Evolutionary conservation across 2,329 filamentous ascomycete species (phyloP), one percentile per base, ranked within the genome.

Genomic region (Aureobasidium sp.): DNA sequence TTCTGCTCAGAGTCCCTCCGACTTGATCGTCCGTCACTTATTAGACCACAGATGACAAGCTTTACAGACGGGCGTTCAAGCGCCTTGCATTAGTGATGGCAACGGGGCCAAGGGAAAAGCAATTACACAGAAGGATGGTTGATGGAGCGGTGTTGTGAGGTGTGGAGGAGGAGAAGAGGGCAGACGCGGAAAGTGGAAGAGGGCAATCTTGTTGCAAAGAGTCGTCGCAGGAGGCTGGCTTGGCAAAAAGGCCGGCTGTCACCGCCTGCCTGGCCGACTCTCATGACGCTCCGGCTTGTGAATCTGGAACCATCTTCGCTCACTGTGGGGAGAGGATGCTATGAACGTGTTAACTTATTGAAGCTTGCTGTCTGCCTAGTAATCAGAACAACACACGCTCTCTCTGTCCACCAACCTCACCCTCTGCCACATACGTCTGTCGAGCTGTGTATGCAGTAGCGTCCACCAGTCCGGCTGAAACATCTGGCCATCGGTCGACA

Each of bases 401-500:
- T 20, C 20, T n/a, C 25, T 27, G n/a, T 29, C 27, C 5, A 5
- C 9, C 25, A 2, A 31, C 2, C 22, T 17, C 22, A 11, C 15
- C 25, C 25, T 29, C 25, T 11, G 8, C 22, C 17, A 52, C 31
- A 20, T 29, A 20, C 41, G 1, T 25, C 41, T 45, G 31, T 7
- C 20, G 12, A 22, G 31, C 55, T 48, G 27, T 51, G 57, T 36
- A 60, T 60, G 57, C 39, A 47, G 36, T 60, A 60, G 57, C 51
- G 17, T 17, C 15, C 22, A 17, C 8, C 11, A 17, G 36, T 39
- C 42, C 15, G 53, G 53, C 53, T 36, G 39, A 34, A 36, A 52
- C 34, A 20, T 25, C 37, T 42, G 51, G 53, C 53, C 27, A 34
- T 41, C 71, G 75, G 66, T 67, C 72, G 75, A 66, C 67, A 87